phyloP scores from a whole-genome alignment of 129 eudicot genomes.

The Saussurea involucrata region DNA sequence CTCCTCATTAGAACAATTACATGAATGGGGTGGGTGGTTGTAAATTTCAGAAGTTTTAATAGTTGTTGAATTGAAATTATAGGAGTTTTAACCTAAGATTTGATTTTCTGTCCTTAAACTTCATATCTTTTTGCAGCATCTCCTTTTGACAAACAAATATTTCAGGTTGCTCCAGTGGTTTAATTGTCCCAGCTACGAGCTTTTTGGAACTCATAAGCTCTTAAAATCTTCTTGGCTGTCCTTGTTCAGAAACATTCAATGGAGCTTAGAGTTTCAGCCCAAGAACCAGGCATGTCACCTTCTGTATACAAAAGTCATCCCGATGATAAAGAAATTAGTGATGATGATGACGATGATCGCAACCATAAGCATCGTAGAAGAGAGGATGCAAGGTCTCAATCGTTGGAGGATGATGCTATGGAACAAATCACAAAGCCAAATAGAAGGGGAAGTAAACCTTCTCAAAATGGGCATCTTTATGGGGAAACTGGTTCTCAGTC shows the following conservation, averaged over 20 bases:
- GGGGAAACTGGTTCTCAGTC: slow-evolving; percentile 60
- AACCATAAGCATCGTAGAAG: slow-evolving; percentile 97
- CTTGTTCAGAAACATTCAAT: slow-evolving; percentile 26
- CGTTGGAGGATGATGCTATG: slow-evolving; percentile 55
- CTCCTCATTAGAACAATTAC: no score
- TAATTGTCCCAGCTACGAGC: slow-evolving; percentile 4
- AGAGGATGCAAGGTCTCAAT: slow-evolving; percentile 67
- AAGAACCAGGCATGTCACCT: slow-evolving; percentile 56
- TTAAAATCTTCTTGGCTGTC: background rate
- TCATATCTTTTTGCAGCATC: slow-evolving; percentile 13
- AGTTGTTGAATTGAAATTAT: no score
- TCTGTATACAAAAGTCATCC: slow-evolving; percentile 58
- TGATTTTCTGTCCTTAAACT: background rate
- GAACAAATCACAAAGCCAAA: slow-evolving; percentile 62
- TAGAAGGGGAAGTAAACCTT: slow-evolving; percentile 61
- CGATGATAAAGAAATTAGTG: slow-evolving; percentile 89
- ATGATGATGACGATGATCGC: slow-evolving; percentile 98
- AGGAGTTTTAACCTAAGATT: background rate
- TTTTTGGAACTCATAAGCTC: background rate
- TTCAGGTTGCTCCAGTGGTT: slow-evolving; percentile 11
- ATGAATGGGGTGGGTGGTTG: no score
- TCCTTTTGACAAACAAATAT: background rate
- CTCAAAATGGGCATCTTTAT: slow-evolving; percentile 58
- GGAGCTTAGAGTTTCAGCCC: slow-evolving; percentile 71
- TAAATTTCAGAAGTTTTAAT: no score